These are phyloP conservation scores for Fusarium penzigii DNA, from an alignment of 2,329 filamentous ascomycete genomes.

Conservation along the genomic window DNA sequence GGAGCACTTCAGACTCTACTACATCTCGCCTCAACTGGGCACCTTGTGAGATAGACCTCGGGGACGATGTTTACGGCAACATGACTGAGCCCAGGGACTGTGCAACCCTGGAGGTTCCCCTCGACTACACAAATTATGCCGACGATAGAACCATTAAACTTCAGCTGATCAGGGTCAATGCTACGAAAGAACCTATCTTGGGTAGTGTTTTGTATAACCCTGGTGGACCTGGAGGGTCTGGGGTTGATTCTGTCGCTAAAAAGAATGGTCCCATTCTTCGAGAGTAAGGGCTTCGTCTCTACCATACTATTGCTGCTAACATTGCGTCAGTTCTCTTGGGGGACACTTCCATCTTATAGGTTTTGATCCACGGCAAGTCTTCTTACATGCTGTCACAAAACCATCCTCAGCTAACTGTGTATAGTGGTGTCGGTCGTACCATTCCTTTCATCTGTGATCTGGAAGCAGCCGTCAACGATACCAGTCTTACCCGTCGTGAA, in stretches of 20 bases:
- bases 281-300: not conserved
- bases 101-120: slow-evolving; percentile 36
- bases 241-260: not conserved
- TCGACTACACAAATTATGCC: slow-evolving; percentile 36
- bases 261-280: not conserved
- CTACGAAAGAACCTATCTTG: slow-evolving; percentile 28
- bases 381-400: not conserved
- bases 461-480: not conserved
- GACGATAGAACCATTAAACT: slow-evolving; percentile 32
- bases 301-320: not conserved
- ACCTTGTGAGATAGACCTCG: not conserved
- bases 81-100: slow-evolving; percentile 24
- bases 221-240: slow-evolving; percentile 33
- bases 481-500: not conserved
- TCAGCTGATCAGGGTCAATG: slow-evolving; percentile 32
- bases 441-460: not conserved
- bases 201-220: slow-evolving; percentile 42
- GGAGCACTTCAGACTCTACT: not conserved
- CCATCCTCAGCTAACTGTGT: not conserved
- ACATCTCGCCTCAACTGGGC: not conserved
- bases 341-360: not conserved
- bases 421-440: not conserved
- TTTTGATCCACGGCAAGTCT: not conserved
- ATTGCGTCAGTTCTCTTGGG: not conserved
- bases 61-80: not conserved